Evolutionary conservation across 2,329 filamentous ascomycete genomes (phyloP).

Genomic region (Fusarium drepaniforme): DNA sequence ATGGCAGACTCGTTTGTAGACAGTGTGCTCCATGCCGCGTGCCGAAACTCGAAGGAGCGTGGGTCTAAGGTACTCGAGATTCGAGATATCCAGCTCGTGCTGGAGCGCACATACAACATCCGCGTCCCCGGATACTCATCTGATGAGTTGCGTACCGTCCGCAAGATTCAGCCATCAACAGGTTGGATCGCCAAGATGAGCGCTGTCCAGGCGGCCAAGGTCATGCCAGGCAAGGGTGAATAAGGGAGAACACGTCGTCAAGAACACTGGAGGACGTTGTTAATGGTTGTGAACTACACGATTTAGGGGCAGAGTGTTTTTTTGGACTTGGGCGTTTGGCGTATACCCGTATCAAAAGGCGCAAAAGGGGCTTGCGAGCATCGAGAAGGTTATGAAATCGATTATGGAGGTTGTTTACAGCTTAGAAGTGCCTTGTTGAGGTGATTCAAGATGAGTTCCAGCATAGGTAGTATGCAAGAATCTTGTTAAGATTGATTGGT

Average conservation of each 20-base stretch:
- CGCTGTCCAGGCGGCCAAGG: slow-evolving; percentile 94
- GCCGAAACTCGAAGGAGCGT: slow-evolving; percentile 92
- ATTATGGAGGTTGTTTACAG: background rate
- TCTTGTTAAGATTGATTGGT: background rate
- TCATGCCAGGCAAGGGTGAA: slow-evolving; percentile 72
- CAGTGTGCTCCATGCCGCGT: slow-evolving; percentile 87
- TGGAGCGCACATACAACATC: slow-evolving; percentile 90
- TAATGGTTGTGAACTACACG: background rate
- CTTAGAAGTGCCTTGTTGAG: background rate
- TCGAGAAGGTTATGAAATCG: background rate
- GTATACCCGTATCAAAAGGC: slow-evolving; percentile 39
- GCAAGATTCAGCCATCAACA: slow-evolving; percentile 89
- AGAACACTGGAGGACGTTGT: background rate
- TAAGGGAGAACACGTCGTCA: slow-evolving; percentile 23
- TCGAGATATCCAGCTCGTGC: slow-evolving; percentile 84
- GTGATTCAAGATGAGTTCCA: background rate
- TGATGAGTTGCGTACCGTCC: slow-evolving; percentile 93
- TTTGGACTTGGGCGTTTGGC: slow-evolving; percentile 39
- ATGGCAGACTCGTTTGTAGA: slow-evolving; percentile 97
- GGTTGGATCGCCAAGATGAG: slow-evolving; percentile 98
- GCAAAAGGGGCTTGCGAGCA: slow-evolving; percentile 16
- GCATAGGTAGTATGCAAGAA: background rate
- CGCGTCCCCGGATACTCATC: slow-evolving; percentile 94
- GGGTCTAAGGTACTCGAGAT: slow-evolving; percentile 92
- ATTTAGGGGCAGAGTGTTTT: slow-evolving; percentile 12